phyloP scores from a whole-genome alignment of 768 basidiomycete species.

The Rossbeevera mucosa region DNA sequence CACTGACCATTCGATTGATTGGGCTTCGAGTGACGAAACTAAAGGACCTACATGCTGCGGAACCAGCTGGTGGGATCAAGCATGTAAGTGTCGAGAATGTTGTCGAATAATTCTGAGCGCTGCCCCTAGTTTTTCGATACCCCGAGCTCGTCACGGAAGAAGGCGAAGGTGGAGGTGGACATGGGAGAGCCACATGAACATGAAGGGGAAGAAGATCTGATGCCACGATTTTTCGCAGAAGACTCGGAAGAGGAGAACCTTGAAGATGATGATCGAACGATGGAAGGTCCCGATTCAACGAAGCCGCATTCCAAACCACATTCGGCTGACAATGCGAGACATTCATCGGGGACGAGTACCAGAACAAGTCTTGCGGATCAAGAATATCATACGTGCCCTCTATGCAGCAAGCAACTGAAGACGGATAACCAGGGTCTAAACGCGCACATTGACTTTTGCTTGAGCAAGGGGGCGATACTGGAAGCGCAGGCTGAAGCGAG shows the following conservation, averaged over 20 bases:
- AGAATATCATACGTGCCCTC: conserved; percentile 55
- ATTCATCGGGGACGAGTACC: not conserved
- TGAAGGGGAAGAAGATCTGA: conserved; percentile 31
- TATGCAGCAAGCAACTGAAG: conserved; percentile 58
- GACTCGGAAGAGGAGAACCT: conserved; percentile 23
- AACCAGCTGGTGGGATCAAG: conserved; percentile 58
- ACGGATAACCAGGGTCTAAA: conserved; percentile 79
- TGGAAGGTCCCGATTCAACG: conserved; percentile 5
- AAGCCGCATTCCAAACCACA: conserved; percentile 13
- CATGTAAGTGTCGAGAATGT: conserved; percentile 44
- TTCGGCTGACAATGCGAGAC: not conserved
- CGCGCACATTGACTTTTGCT: conserved; percentile 84
- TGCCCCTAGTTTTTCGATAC: conserved; percentile 55
- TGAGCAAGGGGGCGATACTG: conserved; percentile 73
- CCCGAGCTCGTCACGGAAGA: conserved; percentile 37
- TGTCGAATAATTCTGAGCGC: not conserved
- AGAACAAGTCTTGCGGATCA: conserved; percentile 5
- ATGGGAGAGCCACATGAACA: conserved; percentile 17
- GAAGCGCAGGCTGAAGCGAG: conserved; percentile 50
- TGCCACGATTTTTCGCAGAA: conserved; percentile 54
- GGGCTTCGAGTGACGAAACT: conserved; percentile 87
- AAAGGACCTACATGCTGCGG: conserved; percentile 63
- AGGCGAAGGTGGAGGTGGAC: conserved; percentile 29
- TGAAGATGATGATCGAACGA: conserved; percentile 3
- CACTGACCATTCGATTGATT: conserved; percentile 76